Conservation (phyloP, 768 basidiomycete species). For the Xerocomellus chrysenteron region DNA sequence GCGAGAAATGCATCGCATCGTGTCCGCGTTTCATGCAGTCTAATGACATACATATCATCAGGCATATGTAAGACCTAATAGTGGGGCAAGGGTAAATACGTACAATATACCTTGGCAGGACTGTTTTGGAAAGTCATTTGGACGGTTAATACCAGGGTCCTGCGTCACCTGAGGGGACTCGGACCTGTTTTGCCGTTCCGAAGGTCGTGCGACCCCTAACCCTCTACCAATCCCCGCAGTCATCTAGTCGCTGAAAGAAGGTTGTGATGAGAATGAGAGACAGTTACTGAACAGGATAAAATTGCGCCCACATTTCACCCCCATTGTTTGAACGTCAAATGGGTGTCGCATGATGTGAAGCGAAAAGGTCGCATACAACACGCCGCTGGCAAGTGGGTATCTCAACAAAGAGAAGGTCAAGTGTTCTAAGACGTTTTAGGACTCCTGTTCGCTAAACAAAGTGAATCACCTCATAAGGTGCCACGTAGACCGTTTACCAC, state of each 20-base stretch:
- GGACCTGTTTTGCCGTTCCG: background rate
- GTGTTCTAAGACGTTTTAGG: conserved; percentile 2
- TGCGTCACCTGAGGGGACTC: conserved; percentile 3
- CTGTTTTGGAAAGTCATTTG: conserved; percentile 18
- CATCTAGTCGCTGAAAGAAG: conserved; percentile 2
- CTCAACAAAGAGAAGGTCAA: conserved; percentile 8
- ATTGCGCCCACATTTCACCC: conserved; percentile 1
- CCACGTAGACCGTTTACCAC: conserved; percentile 17
- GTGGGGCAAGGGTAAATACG: conserved; percentile 25
- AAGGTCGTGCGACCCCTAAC: background rate
- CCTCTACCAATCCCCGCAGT: background rate
- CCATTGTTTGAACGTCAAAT: background rate
- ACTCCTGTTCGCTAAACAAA: background rate
- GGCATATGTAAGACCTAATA: conserved; percentile 18
- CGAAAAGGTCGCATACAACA: background rate
- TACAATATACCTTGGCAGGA: conserved; percentile 16
- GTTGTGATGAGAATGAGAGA: conserved; percentile 5
- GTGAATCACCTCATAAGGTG: conserved; percentile 8
- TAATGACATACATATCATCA: conserved; percentile 18
- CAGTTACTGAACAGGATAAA: background rate
- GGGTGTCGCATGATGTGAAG: conserved; percentile 11
- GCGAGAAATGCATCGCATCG: conserved; percentile 7
- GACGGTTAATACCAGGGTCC: conserved; percentile 9
- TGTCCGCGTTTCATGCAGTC: conserved; percentile 11
- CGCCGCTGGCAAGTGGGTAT: background rate